Evolutionary conservation across 441 rosid genomes (phyloP), one percentile per base, ranked within the genome.

Genomic region (Euphorbia celastroides): DNA sequence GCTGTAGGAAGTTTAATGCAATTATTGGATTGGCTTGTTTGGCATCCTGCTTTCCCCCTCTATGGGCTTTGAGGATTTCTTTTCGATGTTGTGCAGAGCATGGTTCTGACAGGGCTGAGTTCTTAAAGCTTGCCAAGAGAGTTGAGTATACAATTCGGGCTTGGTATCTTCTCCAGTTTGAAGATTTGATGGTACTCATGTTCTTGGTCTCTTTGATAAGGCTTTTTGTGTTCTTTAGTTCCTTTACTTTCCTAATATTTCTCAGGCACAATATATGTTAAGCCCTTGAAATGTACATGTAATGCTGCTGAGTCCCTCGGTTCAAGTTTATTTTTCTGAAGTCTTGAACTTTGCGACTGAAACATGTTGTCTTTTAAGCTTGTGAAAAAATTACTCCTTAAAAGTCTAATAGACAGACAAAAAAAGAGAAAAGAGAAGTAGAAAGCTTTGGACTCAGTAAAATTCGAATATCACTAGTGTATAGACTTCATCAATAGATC

Each of bases 101-200:
- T 30, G 66, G 76, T 48, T n/a, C 78, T 36, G 96, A 94, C 65
- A 77, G 88, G 63, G 82, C 84, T 0, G 99, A 94, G 80, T 94
- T 94, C 79, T 58, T 88, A 22, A 91, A 84, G 81, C 84, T 94
- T 62, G 88, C 93, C 76, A 85, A 91, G 84, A 82, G 99, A 78
- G 84, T 86, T 16, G 97, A 94, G 80, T 91, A 78, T 81, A 88
- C 87, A 2, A 80, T 94, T 67, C 84, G 99, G 74, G 97, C 99
- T 54, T 94, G 97, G 99, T 94, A 94, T 78, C 86, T 85, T 70
- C 84, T 94, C 58, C 96, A 94, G 70, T 94, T 91, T 77, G 99
- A 56, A 82, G 99, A 78, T 82, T 86, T n/a, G 96, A 94, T 79
- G 97, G 99, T 93, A 84, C 12, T 65, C 65, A 14, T 67, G 12